Conservation (phyloP, 2,329 filamentous ascomycete species). For the Lecanicillium sp. region DNA sequence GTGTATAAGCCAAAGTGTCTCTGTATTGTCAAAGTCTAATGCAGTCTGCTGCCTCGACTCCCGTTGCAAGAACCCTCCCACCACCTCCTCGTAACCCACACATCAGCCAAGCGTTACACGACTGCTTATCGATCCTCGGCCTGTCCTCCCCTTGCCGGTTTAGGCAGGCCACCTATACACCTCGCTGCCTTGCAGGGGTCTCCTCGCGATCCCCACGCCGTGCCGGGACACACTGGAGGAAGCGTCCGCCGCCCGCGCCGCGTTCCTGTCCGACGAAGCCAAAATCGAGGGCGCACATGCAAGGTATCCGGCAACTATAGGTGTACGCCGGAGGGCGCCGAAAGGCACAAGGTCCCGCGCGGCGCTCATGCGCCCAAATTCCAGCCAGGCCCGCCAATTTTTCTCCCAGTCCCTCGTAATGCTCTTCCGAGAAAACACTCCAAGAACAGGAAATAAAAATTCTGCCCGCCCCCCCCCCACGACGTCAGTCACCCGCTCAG, state of each 20-base stretch:
- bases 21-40: too few relatives aligned
- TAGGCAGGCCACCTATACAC: constrained; percentile 12
- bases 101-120: not conserved
- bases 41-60: not conserved
- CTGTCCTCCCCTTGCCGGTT: not conserved
- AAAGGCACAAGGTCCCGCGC: too few relatives aligned
- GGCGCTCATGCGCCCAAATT: too few relatives aligned
- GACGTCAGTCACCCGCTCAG: too few relatives aligned
- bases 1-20: too few relatives aligned
- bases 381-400: too few relatives aligned
- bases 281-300: not conserved
- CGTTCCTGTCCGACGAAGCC: not conserved
- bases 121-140: not conserved
- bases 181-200: constrained; percentile 7
- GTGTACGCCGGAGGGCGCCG: too few relatives aligned
- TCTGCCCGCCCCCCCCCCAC: not conserved
- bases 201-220: not conserved
- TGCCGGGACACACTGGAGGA: not conserved
- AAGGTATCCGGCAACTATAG: not conserved
- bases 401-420: too few relatives aligned
- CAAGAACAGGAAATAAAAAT: too few relatives aligned
- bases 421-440: too few relatives aligned
- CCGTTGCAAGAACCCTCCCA: not conserved
- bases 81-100: too few relatives aligned
- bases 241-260: not conserved